Conservation (phyloP, 2,329 filamentous ascomycete genomes). For the Fonsecaea pedrosoi region DNA sequence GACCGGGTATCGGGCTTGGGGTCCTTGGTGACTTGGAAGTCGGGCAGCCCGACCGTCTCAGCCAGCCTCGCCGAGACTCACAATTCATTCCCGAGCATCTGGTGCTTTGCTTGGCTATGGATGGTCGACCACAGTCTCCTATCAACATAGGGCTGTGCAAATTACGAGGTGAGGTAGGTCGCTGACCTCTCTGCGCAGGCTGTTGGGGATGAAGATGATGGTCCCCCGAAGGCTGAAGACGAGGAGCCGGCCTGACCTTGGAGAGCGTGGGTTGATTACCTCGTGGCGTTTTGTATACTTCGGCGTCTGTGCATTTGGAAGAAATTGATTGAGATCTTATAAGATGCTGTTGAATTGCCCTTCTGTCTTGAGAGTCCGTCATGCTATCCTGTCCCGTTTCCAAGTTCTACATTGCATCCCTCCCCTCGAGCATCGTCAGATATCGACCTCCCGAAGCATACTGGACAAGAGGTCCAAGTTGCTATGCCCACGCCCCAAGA, state of each 20-base stretch:
- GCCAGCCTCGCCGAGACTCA: conserved; percentile 10
- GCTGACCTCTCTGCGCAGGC: background rate
- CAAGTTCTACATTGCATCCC: background rate
- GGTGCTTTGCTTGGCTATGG: background rate
- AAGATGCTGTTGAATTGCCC: background rate
- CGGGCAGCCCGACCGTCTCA: background rate
- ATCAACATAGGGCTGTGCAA: background rate
- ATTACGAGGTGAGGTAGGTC: background rate
- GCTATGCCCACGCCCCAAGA: background rate
- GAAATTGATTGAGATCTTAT: background rate
- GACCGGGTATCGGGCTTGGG: background rate
- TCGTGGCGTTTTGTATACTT: background rate
- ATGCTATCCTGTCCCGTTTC: background rate
- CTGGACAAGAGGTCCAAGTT: background rate
- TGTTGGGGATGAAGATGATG: background rate
- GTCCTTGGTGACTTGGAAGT: background rate
- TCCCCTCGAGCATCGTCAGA: background rate
- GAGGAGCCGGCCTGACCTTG: background rate
- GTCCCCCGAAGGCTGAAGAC: background rate
- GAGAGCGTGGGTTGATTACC: background rate
- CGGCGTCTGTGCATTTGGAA: background rate
- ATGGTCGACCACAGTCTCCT: background rate
- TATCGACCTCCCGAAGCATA: background rate
- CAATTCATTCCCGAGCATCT: conserved; percentile 1
- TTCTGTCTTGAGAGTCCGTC: background rate